A percentile compares a stretch with the other conserved stretches of the same genome.
These are phyloP conservation scores for Imleria badia DNA, from an alignment of 768 basidiomycete species.

Conservation along the genomic window DNA sequence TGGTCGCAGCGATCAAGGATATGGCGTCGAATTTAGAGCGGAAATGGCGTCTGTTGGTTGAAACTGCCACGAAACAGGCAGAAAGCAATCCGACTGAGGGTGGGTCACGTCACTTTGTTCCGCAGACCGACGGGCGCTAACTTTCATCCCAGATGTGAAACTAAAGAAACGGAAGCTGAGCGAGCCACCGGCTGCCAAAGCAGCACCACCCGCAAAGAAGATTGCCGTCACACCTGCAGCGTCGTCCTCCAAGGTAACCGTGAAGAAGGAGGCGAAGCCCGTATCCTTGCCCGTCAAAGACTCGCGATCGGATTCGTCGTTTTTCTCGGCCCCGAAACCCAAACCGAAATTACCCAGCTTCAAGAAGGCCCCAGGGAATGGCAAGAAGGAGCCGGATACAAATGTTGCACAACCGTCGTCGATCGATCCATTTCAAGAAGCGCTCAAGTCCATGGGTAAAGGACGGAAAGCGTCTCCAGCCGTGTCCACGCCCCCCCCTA, in stretches of 20 bases:
- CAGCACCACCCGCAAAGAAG: constrained; percentile 65
- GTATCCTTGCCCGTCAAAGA: constrained; percentile 53
- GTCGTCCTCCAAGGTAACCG: constrained; percentile 29
- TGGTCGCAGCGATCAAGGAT: constrained; percentile 80
- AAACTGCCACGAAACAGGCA: constrained; percentile 46
- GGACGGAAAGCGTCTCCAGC: constrained; percentile 60
- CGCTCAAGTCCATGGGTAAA: constrained; percentile 72
- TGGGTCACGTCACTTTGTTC: constrained; percentile 60
- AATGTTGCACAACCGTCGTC: constrained; percentile 77
- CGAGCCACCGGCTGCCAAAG: constrained; percentile 48
- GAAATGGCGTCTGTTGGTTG: constrained; percentile 72
- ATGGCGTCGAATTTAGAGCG: constrained; percentile 87
- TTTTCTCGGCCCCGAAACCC: constrained; percentile 84
- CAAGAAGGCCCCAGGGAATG: constrained; percentile 65
- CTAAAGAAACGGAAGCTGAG: constrained; percentile 73
- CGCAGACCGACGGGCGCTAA: constrained; percentile 25
- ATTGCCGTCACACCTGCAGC: constrained; percentile 41
- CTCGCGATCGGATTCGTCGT: constrained; percentile 82
- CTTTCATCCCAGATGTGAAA: constrained; percentile 45
- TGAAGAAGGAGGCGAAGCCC: constrained; percentile 59
- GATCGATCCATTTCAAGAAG: constrained; percentile 81
- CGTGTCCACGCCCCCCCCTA: constrained; percentile 56
- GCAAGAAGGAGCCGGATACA: constrained; percentile 51
- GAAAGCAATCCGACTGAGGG: constrained; percentile 57
- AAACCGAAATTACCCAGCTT: constrained; percentile 84